These are phyloP conservation scores for Phenoliferia sp. DNA, from an alignment of 1,284 basidiomycete species.

Conservation along the genomic window DNA sequence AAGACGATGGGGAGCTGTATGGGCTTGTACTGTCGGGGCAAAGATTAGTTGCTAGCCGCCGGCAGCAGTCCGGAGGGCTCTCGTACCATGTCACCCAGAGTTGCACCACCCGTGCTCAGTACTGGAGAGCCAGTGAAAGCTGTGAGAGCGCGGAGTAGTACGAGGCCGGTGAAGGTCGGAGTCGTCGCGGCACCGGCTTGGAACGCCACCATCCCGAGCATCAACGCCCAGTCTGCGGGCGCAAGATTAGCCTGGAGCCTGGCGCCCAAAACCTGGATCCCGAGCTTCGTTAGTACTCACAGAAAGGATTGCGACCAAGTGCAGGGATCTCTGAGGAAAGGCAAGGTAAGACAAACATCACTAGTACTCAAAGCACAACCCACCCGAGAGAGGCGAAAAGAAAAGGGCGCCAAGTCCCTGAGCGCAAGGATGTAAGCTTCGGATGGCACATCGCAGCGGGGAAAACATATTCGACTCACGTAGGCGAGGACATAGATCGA, in stretches of 20 bases:
- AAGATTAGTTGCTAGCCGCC: background rate
- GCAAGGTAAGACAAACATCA: too few relatives aligned
- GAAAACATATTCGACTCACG: too few relatives aligned
- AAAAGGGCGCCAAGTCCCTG: background rate
- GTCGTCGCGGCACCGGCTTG: constrained; percentile 7
- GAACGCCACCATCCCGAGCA: constrained; percentile 1
- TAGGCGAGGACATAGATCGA: constrained; percentile 14
- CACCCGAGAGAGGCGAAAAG: background rate
- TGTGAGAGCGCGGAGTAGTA: background rate
- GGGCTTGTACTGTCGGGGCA: background rate
- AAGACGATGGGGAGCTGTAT: constrained; percentile 9
- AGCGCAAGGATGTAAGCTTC: background rate
- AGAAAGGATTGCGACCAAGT: constrained; percentile 31
- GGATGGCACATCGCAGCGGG: background rate
- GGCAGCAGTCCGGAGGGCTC: constrained; percentile 2
- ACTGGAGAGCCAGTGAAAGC: constrained; percentile 14
- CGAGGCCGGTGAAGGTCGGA: constrained; percentile 6
- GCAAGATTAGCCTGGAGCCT: constrained; percentile 25
- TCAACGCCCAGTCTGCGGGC: constrained; percentile 4
- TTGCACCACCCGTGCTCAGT: constrained; percentile 36
- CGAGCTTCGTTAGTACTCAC: constrained; percentile 31
- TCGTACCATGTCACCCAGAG: constrained; percentile 32
- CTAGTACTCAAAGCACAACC: too few relatives aligned
- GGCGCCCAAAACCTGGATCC: too few relatives aligned
- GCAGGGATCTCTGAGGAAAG: background rate